Base-by-base conservation (phyloP, 192 early-diverging fungal species). In the Coemansia sp. region DNA sequence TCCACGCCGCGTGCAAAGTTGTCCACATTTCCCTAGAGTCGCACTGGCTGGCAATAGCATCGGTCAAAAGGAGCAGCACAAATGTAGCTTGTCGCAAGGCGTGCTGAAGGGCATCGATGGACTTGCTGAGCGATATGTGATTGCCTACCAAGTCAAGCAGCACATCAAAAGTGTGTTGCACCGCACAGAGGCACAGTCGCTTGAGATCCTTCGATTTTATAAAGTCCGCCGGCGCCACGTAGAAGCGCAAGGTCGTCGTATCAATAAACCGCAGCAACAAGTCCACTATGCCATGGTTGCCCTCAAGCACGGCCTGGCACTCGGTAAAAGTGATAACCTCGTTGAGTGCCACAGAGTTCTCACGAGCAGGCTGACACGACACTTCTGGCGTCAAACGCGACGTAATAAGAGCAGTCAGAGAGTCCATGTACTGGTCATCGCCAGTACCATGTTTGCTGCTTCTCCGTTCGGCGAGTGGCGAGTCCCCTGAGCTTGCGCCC, bases 211-310 rank as follows among this genome's bases (percentile, higher is more conserved):
- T 41, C 7, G 29, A 50, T 13, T 34, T 30, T 15, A 62, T 9
- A 58, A 65, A 43, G 12, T 15, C 64, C 16, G 40, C 47, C 30
- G 65, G 62, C 16, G 24, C 24, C 15, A 53, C 24, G 30, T 32
- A 52, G 18, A 64, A 67, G 8, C n/a, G 39, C 37, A 12, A 29
- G 15, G 56, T 39, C 2, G 39, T 20, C 10, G 16, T 56, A 18
- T 50, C 59, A 24, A 52, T 34, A 47, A 62, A 77, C 13, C 71
- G 68, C 12, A 65, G 29, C 18, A 82, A 58, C 65, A 76, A 24
- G n/a, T 82, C 80, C 18, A 82, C 40, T 4, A 50, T 41, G 53
- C 68, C 69, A 6, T 29, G 4, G 20, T 82, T 81, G 16, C 20
- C 75, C 4, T 27, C 44, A 20, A 76, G 30, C 1, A 62, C 11